A percentile compares a stretch with the other conserved stretches of the same genome.
phyloP scores from a whole-genome alignment of 1,284 basidiomycete genomes.

The Sporisorium reilianum region DNA sequence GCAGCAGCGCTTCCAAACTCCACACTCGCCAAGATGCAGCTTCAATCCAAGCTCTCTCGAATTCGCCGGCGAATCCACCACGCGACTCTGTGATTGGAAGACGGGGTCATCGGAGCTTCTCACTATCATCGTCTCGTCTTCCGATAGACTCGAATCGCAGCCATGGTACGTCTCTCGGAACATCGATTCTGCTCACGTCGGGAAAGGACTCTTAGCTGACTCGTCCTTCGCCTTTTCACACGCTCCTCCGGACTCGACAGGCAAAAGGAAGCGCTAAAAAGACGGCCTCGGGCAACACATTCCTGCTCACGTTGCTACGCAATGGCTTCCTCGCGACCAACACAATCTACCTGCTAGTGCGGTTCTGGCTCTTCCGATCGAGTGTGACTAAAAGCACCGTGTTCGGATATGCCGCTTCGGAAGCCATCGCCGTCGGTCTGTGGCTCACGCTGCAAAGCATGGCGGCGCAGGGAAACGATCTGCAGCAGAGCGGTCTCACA shows the following conservation, averaged over 20 bases:
- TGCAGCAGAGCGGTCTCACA: conserved; percentile 66
- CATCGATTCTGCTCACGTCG: no score
- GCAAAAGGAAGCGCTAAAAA: conserved; percentile 55
- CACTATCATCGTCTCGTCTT: conserved; percentile 1
- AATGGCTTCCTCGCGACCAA: conserved; percentile 64
- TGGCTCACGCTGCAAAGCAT: conserved; percentile 64
- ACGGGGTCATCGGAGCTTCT: not conserved
- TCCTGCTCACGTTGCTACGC: conserved; percentile 51
- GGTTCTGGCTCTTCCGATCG: conserved; percentile 49
- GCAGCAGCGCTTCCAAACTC: conserved; percentile 1
- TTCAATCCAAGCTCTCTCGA: not conserved
- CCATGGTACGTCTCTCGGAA: conserved; percentile 6
- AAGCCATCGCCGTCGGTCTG: conserved; percentile 60
- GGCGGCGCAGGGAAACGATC: conserved; percentile 65
- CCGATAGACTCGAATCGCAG: not conserved
- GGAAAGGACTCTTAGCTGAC: no score
- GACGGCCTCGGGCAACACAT: conserved; percentile 57
- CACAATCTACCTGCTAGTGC: conserved; percentile 54
- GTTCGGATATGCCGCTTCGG: conserved; percentile 59
- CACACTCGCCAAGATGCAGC: conserved; percentile 2
- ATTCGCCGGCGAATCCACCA: conserved; percentile 11
- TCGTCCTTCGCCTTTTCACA: no score
- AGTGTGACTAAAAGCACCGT: conserved; percentile 31
- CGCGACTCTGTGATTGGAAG: conserved; percentile 2
- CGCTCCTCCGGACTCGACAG: conserved; percentile 9